Evolutionary conservation across 331 rosid species (phyloP).

Genomic region (Dryas integrifolia): DNA sequence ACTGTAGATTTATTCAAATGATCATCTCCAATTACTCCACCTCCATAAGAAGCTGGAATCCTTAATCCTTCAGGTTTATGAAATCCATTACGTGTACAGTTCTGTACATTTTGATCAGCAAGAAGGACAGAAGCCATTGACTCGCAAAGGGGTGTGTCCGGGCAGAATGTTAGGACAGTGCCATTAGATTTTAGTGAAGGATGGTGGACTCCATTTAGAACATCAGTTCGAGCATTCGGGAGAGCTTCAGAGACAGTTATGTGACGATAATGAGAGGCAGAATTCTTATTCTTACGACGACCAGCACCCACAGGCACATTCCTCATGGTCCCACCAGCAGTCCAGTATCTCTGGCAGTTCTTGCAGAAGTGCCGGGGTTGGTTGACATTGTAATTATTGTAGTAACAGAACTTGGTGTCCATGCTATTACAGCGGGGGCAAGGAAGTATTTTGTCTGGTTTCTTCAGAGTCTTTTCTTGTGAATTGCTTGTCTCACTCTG

Average conservation of each 20-base stretch:
- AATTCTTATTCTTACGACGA: constrained; percentile 70
- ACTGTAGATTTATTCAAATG: constrained; percentile 46
- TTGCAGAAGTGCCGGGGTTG: constrained; percentile 93
- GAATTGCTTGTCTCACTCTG: constrained; percentile 57
- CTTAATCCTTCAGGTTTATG: constrained; percentile 48
- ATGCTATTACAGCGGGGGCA: constrained; percentile 88
- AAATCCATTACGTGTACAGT: constrained; percentile 50
- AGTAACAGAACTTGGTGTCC: constrained; percentile 95
- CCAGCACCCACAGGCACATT: constrained; percentile 90
- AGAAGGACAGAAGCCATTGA: constrained; percentile 68
- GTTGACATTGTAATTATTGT: constrained; percentile 78
- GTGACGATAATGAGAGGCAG: constrained; percentile 61
- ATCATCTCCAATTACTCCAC: constrained; percentile 45
- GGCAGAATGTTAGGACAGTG: constrained; percentile 59
- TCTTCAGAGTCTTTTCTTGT: constrained; percentile 67
- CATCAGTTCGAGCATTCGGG: constrained; percentile 42
- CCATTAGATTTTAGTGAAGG: constrained; percentile 52
- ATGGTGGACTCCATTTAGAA: constrained; percentile 42
- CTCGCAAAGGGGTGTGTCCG: constrained; percentile 62
- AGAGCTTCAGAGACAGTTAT: constrained; percentile 60
- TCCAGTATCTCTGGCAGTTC: constrained; percentile 94
- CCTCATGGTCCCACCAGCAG: constrained; percentile 93
- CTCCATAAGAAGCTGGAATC: constrained; percentile 40
- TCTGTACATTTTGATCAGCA: constrained; percentile 47
- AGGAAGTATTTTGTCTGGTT: constrained; percentile 81